A percentile compares a stretch with the other conserved stretches of the same genome.
Evolutionary conservation across 805 yeast species (phyloP).

Genomic region (Wickerhamomyces ciferrii): DNA sequence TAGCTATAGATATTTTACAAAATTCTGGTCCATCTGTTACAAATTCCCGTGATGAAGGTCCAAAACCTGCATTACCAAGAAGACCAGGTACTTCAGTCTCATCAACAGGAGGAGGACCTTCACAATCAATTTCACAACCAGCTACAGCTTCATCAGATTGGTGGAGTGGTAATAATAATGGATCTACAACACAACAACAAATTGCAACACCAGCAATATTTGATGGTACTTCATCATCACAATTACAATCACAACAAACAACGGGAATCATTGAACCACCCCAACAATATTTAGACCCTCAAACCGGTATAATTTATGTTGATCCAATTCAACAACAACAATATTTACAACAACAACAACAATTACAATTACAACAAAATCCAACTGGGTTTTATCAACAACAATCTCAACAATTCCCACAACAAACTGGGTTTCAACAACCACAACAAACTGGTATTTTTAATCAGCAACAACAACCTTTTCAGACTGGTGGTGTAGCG

Average conservation of each 20-base stretch:
- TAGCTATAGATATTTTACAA: conserved; percentile 54
- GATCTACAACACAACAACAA: conserved; percentile 23
- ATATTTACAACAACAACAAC: conserved; percentile 20
- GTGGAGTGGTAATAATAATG: conserved; percentile 11
- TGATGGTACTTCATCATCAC: conserved; percentile 9
- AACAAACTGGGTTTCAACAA: conserved; percentile 1
- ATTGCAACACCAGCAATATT: conserved; percentile 28
- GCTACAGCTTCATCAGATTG: conserved; percentile 10
- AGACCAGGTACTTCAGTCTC: conserved; percentile 18
- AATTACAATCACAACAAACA: conserved; percentile 5
- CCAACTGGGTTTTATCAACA: not conserved
- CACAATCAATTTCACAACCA: conserved; percentile 1
- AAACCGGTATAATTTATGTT: conserved; percentile 63
- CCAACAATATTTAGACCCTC: conserved; percentile 69
- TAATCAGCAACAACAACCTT: conserved; percentile 1
- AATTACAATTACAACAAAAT: conserved; percentile 7
- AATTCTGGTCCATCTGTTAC: conserved; percentile 24
- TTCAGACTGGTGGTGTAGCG: not conserved
- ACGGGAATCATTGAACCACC: conserved; percentile 35
- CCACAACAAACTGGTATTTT: not conserved
- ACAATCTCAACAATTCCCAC: conserved; percentile 6
- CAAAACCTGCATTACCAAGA: conserved; percentile 44
- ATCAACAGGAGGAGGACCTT: not conserved
- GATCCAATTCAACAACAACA: conserved; percentile 57
- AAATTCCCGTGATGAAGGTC: conserved; percentile 30